phyloP scores from a whole-genome alignment of 371 early-diverging fungal genomes.

The Syncephalis fuscata region DNA sequence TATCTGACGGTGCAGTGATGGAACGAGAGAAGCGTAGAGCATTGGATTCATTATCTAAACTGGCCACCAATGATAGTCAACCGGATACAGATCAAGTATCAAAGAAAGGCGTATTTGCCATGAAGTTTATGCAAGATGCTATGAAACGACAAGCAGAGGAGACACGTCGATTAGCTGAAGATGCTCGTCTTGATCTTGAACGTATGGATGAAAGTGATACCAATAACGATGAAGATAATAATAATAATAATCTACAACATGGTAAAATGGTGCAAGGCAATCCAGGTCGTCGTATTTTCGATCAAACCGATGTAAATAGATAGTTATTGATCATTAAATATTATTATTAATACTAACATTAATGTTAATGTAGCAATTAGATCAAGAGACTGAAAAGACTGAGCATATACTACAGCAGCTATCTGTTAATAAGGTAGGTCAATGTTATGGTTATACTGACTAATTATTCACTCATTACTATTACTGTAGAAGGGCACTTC shows the following conservation, averaged over 20 bases:
- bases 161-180: conserved; percentile 17
- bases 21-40: conserved; percentile 13
- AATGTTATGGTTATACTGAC: too few species aligned
- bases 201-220: conserved; percentile 17
- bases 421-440: too few species aligned
- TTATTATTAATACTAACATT: not conserved
- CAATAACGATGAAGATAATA: conserved; percentile 17
- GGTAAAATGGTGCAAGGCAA: conserved; percentile 22
- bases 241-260: conserved; percentile 12
- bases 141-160: conserved; percentile 29
- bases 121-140: conserved; percentile 95
- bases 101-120: conserved; percentile 72
- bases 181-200: conserved; percentile 16
- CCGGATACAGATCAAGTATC: conserved; percentile 20
- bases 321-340: conserved; percentile 10
- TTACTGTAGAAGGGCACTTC: not conserved
- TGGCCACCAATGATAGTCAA: conserved; percentile 17
- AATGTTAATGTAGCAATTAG: too few species aligned
- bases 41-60: conserved; percentile 21
- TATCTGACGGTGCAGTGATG: conserved; percentile 9
- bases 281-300: conserved; percentile 41
- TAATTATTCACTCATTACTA: not conserved
- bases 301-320: conserved; percentile 10
- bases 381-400: too few species aligned
- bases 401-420: too few species aligned